phyloP scores from a whole-genome alignment of 805 yeast genomes.

The Pichia pseudocactophila region DNA sequence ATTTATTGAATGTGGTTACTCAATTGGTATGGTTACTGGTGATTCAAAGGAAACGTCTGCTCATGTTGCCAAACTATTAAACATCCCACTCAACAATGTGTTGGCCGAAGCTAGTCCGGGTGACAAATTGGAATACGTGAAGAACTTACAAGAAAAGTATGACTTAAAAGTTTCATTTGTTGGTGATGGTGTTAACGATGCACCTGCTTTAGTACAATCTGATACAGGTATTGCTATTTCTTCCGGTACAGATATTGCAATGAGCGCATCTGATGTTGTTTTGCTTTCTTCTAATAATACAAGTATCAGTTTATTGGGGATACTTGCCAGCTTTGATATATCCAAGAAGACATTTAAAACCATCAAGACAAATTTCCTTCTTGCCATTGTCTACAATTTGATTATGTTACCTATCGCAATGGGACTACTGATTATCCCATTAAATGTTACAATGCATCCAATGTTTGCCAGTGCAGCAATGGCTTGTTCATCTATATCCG shows the following conservation, averaged over 20 bases:
- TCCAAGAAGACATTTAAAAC: conserved; percentile 61
- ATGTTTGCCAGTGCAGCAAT: conserved; percentile 85
- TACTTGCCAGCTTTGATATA: conserved; percentile 56
- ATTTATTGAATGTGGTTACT: conserved; percentile 42
- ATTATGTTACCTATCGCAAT: conserved; percentile 90
- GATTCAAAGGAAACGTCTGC: conserved; percentile 60
- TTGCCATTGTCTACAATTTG: conserved; percentile 80
- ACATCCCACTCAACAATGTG: conserved; percentile 54
- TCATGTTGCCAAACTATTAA: conserved; percentile 56
- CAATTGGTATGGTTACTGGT: conserved; percentile 85
- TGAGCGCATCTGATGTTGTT: conserved; percentile 93
- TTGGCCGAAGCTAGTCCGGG: conserved; percentile 72
- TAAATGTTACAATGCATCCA: conserved; percentile 72
- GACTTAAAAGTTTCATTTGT: conserved; percentile 65
- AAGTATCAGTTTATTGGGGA: conserved; percentile 28
- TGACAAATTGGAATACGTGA: conserved; percentile 63
- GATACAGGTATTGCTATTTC: conserved; percentile 88
- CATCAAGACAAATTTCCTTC: conserved; percentile 71
- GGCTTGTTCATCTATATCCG: conserved; percentile 90
- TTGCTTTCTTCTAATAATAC: conserved; percentile 37
- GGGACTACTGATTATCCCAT: conserved; percentile 74
- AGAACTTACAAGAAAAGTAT: conserved; percentile 36
- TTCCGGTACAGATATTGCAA: conserved; percentile 91
- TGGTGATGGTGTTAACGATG: conserved; percentile 98
- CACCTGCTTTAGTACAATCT: conserved; percentile 87